Evolutionary conservation across 495 filamentous ascomycete species (phyloP), one percentile per base, ranked within the genome.

Genomic region (Cetradonia linearis): DNA sequence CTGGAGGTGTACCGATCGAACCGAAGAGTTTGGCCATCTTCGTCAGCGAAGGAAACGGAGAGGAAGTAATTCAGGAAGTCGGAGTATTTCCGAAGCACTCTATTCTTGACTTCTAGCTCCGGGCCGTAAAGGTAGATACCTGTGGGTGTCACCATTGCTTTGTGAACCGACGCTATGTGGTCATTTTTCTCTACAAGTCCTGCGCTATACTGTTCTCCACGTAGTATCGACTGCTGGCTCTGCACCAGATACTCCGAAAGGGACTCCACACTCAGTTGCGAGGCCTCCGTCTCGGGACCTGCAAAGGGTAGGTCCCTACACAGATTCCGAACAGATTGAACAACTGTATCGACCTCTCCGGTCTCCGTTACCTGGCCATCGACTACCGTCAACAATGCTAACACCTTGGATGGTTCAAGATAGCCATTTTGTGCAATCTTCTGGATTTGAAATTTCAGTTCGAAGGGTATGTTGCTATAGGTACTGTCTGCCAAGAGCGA

Each of bases 31-130:
- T 83, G 75, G 3, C 84, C 84, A 63, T 88, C 78, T 68, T 94
- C 88, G 31, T 92, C 89, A 56, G 75, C 74, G 62, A 93, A 90
- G 25, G 78, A 71, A 0, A 89, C 84, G 5, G 87, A 79, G 13
- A 90, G 64, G 63, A 92, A 91, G 66, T 81, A 79, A 20, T 86
- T 80, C 4, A 73, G 76, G 60, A 85, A 76, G 2, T 80, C 65
- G 1, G 80, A 72, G 61, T 85, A 94, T 56, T 83, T 84, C 34
- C 89, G 78, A 5, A 94, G 72, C 2, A 92, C 81, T 14, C 89
- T 78, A 67, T 94, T 94, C 64, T 78, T 83, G 4, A 77, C 74
- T 70, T 91, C 89, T 2, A 78, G 69, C 40, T 84, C 82, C 1
- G 88, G 88, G 0, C 89, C 89, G 31, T 80, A 77, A 18, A 91